A percentile compares a stretch with the other conserved stretches of the same genome.
Evolutionary conservation across 176 grass and related monocot genomes (phyloP).

Genomic region (Zoysia japonica): DNA sequence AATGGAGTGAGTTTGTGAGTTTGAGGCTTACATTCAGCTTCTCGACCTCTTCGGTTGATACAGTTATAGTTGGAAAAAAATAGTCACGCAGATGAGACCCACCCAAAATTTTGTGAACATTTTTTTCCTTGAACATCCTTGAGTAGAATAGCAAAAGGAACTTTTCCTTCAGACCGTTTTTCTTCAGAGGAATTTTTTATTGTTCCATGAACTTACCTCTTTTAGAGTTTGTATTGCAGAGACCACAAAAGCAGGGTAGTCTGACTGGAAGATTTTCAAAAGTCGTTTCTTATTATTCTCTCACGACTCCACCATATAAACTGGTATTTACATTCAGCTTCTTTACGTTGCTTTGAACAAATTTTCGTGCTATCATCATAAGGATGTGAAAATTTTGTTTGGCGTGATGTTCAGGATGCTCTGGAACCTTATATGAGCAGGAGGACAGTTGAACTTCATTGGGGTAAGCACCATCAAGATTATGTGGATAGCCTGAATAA

Average conservation of each 20-base stretch:
- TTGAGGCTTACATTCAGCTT: background rate
- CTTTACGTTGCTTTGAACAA: background rate
- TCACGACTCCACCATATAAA: slow-evolving; percentile 81
- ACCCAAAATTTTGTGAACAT: background rate
- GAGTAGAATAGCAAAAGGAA: background rate
- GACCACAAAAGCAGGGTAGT: slow-evolving; percentile 16
- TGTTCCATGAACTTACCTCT: background rate
- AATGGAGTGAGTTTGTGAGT: background rate
- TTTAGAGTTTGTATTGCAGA: slow-evolving; percentile 21
- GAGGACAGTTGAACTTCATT: slow-evolving; percentile 75
- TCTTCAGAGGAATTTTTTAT: background rate
- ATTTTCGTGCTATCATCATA: background rate
- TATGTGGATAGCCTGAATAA: slow-evolving; percentile 76
- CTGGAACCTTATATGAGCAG: slow-evolving; percentile 93
- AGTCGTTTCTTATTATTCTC: slow-evolving; percentile 63
- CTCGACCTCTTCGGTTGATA: background rate
- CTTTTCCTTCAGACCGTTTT: background rate
- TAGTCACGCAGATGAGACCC: background rate
- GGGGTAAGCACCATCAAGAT: slow-evolving; percentile 73
- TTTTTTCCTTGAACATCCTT: background rate
- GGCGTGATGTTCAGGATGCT: slow-evolving; percentile 55
- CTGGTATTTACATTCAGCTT: slow-evolving; percentile 42
- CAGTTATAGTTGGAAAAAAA: background rate
- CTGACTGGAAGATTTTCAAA: slow-evolving; percentile 40
- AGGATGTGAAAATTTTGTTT: background rate